Percentiles rank a stretch among this genome's conserved stretches.
phyloP scores from a whole-genome alignment of 345 rosid species.

The Salix purpurea region DNA sequence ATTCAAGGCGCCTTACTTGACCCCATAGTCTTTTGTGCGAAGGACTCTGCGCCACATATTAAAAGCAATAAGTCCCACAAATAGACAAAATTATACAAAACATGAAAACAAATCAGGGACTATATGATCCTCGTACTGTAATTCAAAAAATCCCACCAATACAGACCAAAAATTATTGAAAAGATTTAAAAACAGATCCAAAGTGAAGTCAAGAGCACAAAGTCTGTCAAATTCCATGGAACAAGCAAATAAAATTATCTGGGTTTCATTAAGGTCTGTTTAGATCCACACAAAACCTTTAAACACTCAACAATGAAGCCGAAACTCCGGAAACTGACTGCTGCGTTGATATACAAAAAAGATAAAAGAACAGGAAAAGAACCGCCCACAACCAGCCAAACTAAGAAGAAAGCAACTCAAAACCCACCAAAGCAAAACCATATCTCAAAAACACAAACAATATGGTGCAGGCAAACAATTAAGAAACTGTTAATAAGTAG shows the following conservation, averaged over 20 bases:
- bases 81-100: neutral
- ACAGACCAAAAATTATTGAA: slow-evolving; percentile 1
- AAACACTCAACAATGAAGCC: slow-evolving; percentile 1
- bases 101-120: neutral
- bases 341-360: neutral
- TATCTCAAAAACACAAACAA: neutral
- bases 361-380: neutral
- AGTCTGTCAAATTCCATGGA: neutral
- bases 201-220: slow-evolving; percentile 4
- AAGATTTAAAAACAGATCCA: slow-evolving; percentile 16
- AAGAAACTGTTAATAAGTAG: neutral
- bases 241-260: neutral
- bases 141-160: neutral
- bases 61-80: slow-evolving; percentile 7
- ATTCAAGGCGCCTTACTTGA: slow-evolving; percentile 63
- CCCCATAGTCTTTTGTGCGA: slow-evolving; percentile 84
- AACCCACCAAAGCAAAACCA: slow-evolving; percentile 1
- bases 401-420: neutral
- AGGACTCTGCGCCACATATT: slow-evolving; percentile 50
- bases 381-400: neutral
- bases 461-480: slow-evolving; percentile 9
- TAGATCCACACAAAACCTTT: slow-evolving; percentile 20
- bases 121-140: neutral
- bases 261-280: neutral
- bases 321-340: neutral